phyloP scores from a whole-genome alignment of 2,329 filamentous ascomycete species.

The Claviceps purpurea region DNA sequence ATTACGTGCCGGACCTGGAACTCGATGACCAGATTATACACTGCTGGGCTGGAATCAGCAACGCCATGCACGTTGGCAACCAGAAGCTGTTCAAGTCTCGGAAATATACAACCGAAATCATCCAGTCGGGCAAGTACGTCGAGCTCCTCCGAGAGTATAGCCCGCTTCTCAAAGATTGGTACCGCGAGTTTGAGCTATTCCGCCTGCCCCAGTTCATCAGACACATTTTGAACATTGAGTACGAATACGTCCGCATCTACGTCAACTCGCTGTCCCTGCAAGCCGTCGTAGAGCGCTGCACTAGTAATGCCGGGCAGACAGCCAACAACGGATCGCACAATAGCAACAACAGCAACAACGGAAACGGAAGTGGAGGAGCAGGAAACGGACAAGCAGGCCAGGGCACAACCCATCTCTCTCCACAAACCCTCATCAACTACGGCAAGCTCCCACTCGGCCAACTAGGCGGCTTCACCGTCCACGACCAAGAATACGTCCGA shows the following conservation, averaged over 20 bases:
- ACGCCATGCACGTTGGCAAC: slow-evolving; percentile 84
- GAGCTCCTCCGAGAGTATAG: slow-evolving; percentile 69
- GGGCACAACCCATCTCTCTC: slow-evolving; percentile 31
- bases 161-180: slow-evolving; percentile 67
- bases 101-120: slow-evolving; percentile 77
- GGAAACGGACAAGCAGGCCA: slow-evolving; percentile 18
- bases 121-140: slow-evolving; percentile 74
- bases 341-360: not conserved
- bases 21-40: slow-evolving; percentile 61
- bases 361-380: slow-evolving; percentile 1
- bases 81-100: slow-evolving; percentile 77
- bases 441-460: slow-evolving; percentile 51
- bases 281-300: slow-evolving; percentile 86
- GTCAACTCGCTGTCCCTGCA: slow-evolving; percentile 89
- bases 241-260: slow-evolving; percentile 88
- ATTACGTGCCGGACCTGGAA: slow-evolving; percentile 53
- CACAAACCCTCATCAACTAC: slow-evolving; percentile 51
- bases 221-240: slow-evolving; percentile 83
- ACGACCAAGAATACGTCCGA: slow-evolving; percentile 59
- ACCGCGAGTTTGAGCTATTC: slow-evolving; percentile 67
- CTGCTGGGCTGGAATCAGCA: slow-evolving; percentile 89
- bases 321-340: slow-evolving; percentile 19
- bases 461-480: slow-evolving; percentile 48
- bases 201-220: slow-evolving; percentile 51
- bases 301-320: slow-evolving; percentile 51